Percentiles rank a stretch among this genome's conserved stretches.
Conservation (phyloP, 2,329 filamentous ascomycete species). For the Colletotrichum chrysophilum region DNA sequence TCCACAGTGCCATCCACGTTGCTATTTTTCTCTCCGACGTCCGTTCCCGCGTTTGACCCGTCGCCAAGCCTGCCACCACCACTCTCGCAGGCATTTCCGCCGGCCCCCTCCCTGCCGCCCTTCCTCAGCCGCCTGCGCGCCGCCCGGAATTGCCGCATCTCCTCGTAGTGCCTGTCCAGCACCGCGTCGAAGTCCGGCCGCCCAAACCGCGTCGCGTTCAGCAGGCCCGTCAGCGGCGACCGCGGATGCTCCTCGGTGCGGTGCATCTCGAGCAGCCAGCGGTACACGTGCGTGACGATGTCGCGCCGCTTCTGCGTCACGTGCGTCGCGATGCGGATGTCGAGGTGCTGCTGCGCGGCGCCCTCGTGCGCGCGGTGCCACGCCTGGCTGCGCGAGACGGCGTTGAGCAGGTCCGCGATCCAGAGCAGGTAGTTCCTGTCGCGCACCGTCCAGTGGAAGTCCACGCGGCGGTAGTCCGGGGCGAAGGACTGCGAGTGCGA, state of each 20-base stretch:
- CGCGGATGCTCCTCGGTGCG: slow-evolving; percentile 54
- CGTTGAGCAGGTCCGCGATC: slow-evolving; percentile 62
- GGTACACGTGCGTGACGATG: slow-evolving; percentile 59
- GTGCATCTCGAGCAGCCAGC: slow-evolving; percentile 61
- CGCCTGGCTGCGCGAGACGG: slow-evolving; percentile 42
- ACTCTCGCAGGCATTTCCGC: not conserved
- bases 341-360: slow-evolving; percentile 40
- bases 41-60: not conserved
- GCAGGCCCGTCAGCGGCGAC: slow-evolving; percentile 58
- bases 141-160: slow-evolving; percentile 47
- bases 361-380: slow-evolving; percentile 41
- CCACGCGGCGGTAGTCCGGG: slow-evolving; percentile 52
- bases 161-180: slow-evolving; percentile 58
- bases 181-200: slow-evolving; percentile 58
- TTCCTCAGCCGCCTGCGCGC: slow-evolving; percentile 19
- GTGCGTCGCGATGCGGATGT: slow-evolving; percentile 61
- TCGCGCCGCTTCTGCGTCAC: slow-evolving; percentile 59
- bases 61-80: not conserved
- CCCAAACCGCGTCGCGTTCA: slow-evolving; percentile 59
- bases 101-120: slow-evolving; percentile 17
- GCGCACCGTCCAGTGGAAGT: slow-evolving; percentile 67
- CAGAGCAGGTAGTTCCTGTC: slow-evolving; percentile 61
- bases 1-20: not conserved
- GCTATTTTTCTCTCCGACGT: not conserved
- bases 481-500: slow-evolving; percentile 30